Evolutionary conservation across 148 eudicot species (phyloP), one percentile per base, ranked within the genome.

Genomic region (Spergularia marina): DNA sequence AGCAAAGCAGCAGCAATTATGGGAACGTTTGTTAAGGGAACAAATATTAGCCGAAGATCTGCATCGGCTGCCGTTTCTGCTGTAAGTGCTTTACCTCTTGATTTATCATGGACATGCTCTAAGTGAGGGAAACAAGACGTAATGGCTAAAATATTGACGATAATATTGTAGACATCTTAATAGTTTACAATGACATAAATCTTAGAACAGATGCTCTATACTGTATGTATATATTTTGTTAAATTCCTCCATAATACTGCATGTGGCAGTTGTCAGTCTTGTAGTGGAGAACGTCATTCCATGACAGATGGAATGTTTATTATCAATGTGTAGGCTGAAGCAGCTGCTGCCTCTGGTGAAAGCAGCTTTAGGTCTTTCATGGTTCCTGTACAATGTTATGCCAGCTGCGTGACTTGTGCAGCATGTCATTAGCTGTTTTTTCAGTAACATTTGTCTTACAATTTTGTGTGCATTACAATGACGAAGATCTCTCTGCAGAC

Each of bases 21-120:
- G 99, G 84, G 94, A 95, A 85, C 93, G 82, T 92, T 90, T 88
- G 87, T 95, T 78, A 65, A 91, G 79, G 99, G 99, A 71, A 80
- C 96, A 74, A 90, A 84, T 77, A 75, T 95, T 64, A 92, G 92
- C 73, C 84, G 94, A 81, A 85, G 99, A 86, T 98, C 92, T 68
- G 99, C 99, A 66, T 94, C 92, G 44, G 98, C 99, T 49, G 98
- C 98, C 83, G 98, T 97, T 83, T 91, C 99, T 74, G 99, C 99
- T 82, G 99, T 95, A 95, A 85, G 70, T 85, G 68, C 78, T 80
- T 81, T 36, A 70, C 59, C 74, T 56, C 61, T 67, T 65, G 47
- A 47, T 68, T 62, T 68, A 39, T 23, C 53, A 4, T 16, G 40
- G 44, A 20, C 17, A 16, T 64, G 49, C 49, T 44, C 10, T 44